phyloP scores from a whole-genome alignment of 768 basidiomycete genomes.

The Suillus brevipes region DNA sequence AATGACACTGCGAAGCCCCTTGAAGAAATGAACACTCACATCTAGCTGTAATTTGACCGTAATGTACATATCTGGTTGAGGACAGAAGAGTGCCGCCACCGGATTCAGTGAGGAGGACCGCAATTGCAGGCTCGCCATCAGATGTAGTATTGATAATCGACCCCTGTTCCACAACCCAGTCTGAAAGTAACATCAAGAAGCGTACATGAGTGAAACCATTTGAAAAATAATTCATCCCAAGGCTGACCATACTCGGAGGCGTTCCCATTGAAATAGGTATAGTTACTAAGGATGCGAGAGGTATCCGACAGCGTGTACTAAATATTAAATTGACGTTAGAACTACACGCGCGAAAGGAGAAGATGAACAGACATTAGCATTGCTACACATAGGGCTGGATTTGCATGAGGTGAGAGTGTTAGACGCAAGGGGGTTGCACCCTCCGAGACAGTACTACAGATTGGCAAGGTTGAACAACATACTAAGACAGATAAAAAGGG shows the following conservation, averaged over 20 bases:
- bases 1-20: neutral
- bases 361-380: conserved; percentile 46
- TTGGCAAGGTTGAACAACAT: conserved; percentile 10
- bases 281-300: conserved; percentile 65
- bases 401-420: conserved; percentile 61
- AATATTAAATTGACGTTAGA: conserved; percentile 38
- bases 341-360: neutral
- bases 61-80: conserved; percentile 80
- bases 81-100: conserved; percentile 80
- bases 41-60: conserved; percentile 70
- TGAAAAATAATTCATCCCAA: neutral
- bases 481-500: neutral
- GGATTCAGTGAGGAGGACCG: conserved; percentile 61
- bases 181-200: conserved; percentile 32
- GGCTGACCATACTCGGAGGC: conserved; percentile 59
- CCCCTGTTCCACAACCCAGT: conserved; percentile 73
- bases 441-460: conserved; percentile 74
- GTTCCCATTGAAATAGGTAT: conserved; percentile 72
- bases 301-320: conserved; percentile 67
- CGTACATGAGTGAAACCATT: neutral
- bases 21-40: conserved; percentile 36
- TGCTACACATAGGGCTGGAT: conserved; percentile 72
- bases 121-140: conserved; percentile 60
- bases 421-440: conserved; percentile 82
- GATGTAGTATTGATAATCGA: conserved; percentile 63